Base-by-base conservation (phyloP, 768 basidiomycete genomes). In the Candolleomyces efflorescens region DNA sequence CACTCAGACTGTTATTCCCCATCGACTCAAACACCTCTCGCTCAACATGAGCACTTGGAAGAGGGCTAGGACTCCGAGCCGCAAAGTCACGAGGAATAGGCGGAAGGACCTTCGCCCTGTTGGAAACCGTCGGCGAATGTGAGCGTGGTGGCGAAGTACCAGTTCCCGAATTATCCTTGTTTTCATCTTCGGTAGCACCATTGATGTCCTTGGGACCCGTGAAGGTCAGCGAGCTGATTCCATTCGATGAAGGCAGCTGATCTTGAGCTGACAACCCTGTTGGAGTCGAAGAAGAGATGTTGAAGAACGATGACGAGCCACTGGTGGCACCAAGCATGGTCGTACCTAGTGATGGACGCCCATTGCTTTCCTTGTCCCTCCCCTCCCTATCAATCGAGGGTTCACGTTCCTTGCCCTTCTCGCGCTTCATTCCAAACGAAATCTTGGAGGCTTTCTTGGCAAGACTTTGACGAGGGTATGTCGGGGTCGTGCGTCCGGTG, bases 251-350 rank as follows among this genome's bases (percentile, higher is more conserved):
- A 18, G 62, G 62, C n/a, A 61, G 63, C 11, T 47, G 55, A 22
- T 69, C 67, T 12, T 49, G 58, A 20, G 62, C 60, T 12, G 54
- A 53, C 3, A 61, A 22, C 5, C 64, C 70, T 18, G 76, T 74
- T 27, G 80, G 76, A 49, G 80, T 79, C 5, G 85, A 81, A 2
- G 85, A 79, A 5, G 84, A 78, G 26, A 90, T 87, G 65, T 92
- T 91, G 77, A 92, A 91, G 75, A 93, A 92, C 3, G 90, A 91
- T 2, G 90, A 92, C 0, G 89, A 91, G 22, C 86, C 87, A 54
- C 85, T 85, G 67, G 84, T 87, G n/a, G 85, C 74, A 54, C 79
- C 82, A 58, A 89, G 69, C 5, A 75, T 78, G 3, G 78, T 79
- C 17, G 75, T 79, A 12, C 67, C 76, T 38, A 78, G 78, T 41